Conservation (phyloP, 345 rosid genomes). For the thale cress (Arabidopsis thaliana) region TAIR10.1 NC_003074.8:7586501-7587000, state of each 20-base stretch:
- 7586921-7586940: not conserved
- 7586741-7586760: not conserved
- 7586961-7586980: not conserved
- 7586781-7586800: not conserved
- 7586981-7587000: slow-evolving; percentile 59
- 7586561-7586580: slow-evolving; percentile 82
- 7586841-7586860: slow-evolving; percentile 75
- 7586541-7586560: slow-evolving; percentile 80
- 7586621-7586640: slow-evolving; percentile 53
- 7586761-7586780: not conserved
- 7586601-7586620: slow-evolving; percentile 83
- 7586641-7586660: not conserved
- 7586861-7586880: slow-evolving; percentile 93
- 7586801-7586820: slow-evolving; percentile 73
- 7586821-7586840: slow-evolving; percentile 74
- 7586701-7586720: not conserved
- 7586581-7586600: slow-evolving; percentile 70
- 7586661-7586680: not conserved
- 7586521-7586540: slow-evolving; percentile 72
- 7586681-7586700: not conserved
- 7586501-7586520: slow-evolving; percentile 71
- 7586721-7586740: not conserved
- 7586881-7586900: slow-evolving; percentile 47
- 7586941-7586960: slow-evolving; percentile 1
- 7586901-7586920: slow-evolving; percentile 17